Base-by-base conservation (phyloP, 129 eudicot genomes). In the Arctium lappa region DNA sequence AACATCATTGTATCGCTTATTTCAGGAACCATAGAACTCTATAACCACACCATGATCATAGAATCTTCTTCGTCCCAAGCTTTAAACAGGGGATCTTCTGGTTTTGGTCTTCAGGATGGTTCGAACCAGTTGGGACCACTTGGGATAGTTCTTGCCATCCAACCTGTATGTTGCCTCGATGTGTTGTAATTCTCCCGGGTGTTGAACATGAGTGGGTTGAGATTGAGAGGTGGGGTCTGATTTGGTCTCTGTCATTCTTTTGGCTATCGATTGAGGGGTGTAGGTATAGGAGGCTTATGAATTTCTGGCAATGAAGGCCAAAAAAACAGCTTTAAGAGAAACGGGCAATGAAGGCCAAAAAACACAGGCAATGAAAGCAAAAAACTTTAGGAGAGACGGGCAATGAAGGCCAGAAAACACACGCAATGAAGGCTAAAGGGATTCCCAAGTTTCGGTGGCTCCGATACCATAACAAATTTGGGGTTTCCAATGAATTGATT, bases 11-110 rank as follows among this genome's bases (percentile, higher is more conserved):
- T 33, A 2, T 33, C 36, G 27, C 27, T 22, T 22, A 33, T 33
- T 33, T 33, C 36, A 33, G 36, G 36, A 33, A 33, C 36, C 36
- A 33, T 33, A 33, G 36, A 33, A 33, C 3, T 33, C 36, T 2
- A 33, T 33, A 33, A 33, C 36, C 36, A 33, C 3, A 2, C 36
- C 36, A 33, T 33, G 36, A 33, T 72, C 12, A 33, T 16, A 1
- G 38, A 80, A 33, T 80, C 84, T 32, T 80, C 84, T 50, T 46
- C 78, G 18, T 80, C 84, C 84, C 78, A 70, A 33, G 36, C 36
- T 33, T 33, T 33, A 2, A 33, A 33, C 36, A 22, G 1, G 71
- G 77, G 77, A 71, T 80, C 83, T 16, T 16, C 46, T 0, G 7
- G 4, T 16, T 71, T 32, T 2, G 78, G 71, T 80, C 5, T 37